Conservation (phyloP, 345 rosid species). For the Linum tenue region DNA sequence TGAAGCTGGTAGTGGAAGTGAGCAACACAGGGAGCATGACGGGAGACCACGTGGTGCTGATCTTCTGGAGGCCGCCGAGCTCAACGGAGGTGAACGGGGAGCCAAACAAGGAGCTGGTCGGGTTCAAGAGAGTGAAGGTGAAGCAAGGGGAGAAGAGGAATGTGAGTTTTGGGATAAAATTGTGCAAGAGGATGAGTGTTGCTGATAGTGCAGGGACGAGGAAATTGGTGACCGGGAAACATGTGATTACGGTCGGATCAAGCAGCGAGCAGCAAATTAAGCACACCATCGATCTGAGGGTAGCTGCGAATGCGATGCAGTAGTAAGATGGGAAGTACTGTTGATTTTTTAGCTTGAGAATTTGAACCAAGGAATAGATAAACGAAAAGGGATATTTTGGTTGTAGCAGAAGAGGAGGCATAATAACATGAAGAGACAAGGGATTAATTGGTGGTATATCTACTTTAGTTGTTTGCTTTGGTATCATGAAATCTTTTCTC, state of each 20-base stretch:
- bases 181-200: constrained; percentile 75
- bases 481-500: too few relatives aligned
- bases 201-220: constrained; percentile 69
- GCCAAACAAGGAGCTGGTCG: constrained; percentile 63
- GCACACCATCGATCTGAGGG: too few relatives aligned
- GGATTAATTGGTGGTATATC: too few relatives aligned
- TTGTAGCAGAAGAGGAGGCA: too few relatives aligned
- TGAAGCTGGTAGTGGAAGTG: constrained; percentile 54
- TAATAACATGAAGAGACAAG: too few relatives aligned
- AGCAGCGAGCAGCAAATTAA: constrained; percentile 16
- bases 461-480: too few relatives aligned
- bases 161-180: constrained; percentile 56
- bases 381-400: too few relatives aligned
- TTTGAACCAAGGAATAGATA: too few relatives aligned
- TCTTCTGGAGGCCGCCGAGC: constrained; percentile 57
- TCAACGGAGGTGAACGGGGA: constrained; percentile 41
- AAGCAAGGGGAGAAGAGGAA: constrained; percentile 38
- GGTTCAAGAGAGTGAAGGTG: constrained; percentile 53
- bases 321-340: too few relatives aligned
- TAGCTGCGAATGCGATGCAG: too few relatives aligned
- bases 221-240: constrained; percentile 78
- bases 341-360: too few relatives aligned
- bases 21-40: constrained; percentile 54
- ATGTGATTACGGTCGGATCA: constrained; percentile 56
- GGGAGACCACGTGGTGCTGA: constrained; percentile 58